A percentile compares a stretch with the other conserved stretches of the same genome.
Conservation (phyloP, 2,329 filamentous ascomycete genomes). For the Celoporthe dispersa region DNA sequence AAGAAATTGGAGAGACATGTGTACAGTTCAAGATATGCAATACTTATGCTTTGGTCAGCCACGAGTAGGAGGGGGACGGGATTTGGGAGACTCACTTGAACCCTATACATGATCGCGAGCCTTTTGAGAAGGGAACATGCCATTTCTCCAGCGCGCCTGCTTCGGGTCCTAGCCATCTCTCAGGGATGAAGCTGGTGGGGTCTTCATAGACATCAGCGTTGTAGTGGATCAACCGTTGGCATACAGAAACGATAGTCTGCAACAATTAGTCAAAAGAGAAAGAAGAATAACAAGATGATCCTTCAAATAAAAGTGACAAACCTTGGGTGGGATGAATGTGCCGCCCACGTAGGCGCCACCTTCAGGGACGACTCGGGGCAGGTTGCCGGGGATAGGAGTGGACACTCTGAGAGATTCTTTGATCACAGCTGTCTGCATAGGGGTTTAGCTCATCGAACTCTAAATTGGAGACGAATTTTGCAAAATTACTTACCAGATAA, state of each 20-base stretch:
- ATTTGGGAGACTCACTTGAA: neutral
- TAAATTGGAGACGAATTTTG: neutral
- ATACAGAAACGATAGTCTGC: neutral
- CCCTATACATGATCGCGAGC: neutral
- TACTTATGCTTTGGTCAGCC: neutral
- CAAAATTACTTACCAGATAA: neutral
- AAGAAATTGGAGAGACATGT: neutral
- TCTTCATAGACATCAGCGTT: neutral
- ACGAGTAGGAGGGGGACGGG: too few species aligned
- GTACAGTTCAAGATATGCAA: neutral
- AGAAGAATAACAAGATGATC: too few species aligned
- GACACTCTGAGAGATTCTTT: slow-evolving; percentile 9
- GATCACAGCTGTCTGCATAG: slow-evolving; percentile 6
- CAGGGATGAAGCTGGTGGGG: neutral
- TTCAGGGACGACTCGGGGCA: slow-evolving; percentile 4
- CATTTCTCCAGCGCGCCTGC: neutral
- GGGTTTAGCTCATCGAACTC: neutral
- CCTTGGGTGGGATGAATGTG: neutral
- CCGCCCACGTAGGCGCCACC: neutral
- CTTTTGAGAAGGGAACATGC: slow-evolving; percentile 10
- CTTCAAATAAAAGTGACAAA: neutral
- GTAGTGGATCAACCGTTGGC: neutral
- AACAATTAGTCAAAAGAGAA: neutral
- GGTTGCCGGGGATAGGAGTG: slow-evolving; percentile 2
- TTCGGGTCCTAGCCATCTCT: neutral